Evolutionary conservation across 2,329 filamentous ascomycete species (phyloP).

Genomic region (Davidsoniella eucalypti): DNA sequence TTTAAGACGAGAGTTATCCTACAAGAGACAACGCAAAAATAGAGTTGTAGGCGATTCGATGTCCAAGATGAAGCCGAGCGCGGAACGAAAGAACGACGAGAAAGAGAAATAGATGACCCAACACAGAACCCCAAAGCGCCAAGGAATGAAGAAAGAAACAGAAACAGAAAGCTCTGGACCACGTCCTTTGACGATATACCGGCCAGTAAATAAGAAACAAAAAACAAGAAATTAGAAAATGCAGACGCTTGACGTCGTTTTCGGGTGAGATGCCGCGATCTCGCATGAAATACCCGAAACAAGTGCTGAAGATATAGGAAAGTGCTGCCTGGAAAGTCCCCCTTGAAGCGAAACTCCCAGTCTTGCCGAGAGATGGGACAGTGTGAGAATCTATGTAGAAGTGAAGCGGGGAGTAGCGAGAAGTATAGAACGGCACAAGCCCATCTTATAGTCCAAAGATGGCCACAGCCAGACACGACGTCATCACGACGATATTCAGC

Average conservation of each 20-base stretch:
- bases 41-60: background rate
- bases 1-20: constrained; percentile 2
- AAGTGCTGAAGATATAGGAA: too few relatives aligned
- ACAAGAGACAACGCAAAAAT: constrained; percentile 5
- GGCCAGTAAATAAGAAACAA: background rate
- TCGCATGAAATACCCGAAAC: too few relatives aligned
- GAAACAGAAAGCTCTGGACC: background rate
- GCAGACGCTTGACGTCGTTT: too few relatives aligned
- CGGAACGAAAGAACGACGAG: background rate
- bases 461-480: background rate
- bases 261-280: too few relatives aligned
- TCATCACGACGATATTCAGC: background rate
- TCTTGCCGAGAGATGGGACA: too few relatives aligned
- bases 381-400: too few relatives aligned
- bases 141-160: background rate
- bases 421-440: background rate
- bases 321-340: too few relatives aligned
- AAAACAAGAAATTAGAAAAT: background rate
- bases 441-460: background rate
- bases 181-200: too few relatives aligned
- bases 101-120: background rate
- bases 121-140: too few relatives aligned
- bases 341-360: too few relatives aligned
- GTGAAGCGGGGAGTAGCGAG: too few relatives aligned
- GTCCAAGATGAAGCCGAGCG: background rate